Base-by-base conservation (phyloP, 2,329 filamentous ascomycete genomes). In the Fusarium bulbicola region DNA sequence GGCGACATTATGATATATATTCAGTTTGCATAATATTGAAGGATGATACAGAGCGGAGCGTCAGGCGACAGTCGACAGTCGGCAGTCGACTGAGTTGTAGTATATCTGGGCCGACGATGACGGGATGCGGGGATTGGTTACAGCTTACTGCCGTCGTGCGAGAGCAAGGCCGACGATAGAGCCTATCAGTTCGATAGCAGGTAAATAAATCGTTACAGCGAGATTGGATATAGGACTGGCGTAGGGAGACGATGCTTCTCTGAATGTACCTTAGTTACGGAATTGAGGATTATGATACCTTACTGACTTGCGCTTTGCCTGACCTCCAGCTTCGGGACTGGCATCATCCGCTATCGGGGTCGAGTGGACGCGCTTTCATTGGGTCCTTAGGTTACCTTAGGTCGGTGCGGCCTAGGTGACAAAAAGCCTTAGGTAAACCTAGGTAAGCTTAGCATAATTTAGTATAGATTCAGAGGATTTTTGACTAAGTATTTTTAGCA, bases 1-100 rank as follows among this genome's bases (percentile, higher is more conserved):
- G 76, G 76, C 68, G 61, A 42, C 76, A 78, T 78, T 64, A 59
- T 73, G 34, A 52, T 62, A 56, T 72, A 59, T 68, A 63, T 63
- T 32, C 59, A 58, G 66, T 53, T 71, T 64, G 67, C 76, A 78
- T 78, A 77, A 73, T 76, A 74, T 42, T 30, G n/a, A 59, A 39
- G 20, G 37, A 57, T 28, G 32, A 49, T 59, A 49, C 56, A 32
- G 47, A 50, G 53, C 58, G 60, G 30, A 64, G 53, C 42, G 61
- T 74, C 64, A 75, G 74, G 63, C 63, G 68, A 74, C 47, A 49
- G 67, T 72, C 63, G 68, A 67, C 69, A 43, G 67, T 72, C 63
- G 68, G 66, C 69, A 43, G 67, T 72, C 64, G 68, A 67, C 69
- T 65, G 70, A 77, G 49, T 62, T 67, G 61, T 36, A 58, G 54